Base-by-base conservation (phyloP, 768 basidiomycete genomes). In the Mycena galericulata region DNA sequence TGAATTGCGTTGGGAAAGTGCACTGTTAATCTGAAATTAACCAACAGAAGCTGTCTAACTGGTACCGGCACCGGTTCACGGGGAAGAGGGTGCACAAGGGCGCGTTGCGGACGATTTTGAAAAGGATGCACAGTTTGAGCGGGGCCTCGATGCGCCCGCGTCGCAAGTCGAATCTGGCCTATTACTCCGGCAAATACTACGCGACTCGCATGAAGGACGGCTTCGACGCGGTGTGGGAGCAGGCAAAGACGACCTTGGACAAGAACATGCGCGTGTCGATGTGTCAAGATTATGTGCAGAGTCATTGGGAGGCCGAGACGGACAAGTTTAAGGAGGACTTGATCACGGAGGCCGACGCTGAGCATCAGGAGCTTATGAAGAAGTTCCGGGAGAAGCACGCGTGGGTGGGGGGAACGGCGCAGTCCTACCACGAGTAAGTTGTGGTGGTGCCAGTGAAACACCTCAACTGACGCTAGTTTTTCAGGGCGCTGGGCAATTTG, bases 211-310 rank as follows among this genome's bases (percentile, higher is more conserved):
- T 71, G 15, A 71, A 68, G 49, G 17, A 9, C 2, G 47, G 27
- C 2, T 71, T 71, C 26, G 66, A 71, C 46, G 38, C 22, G n/a
- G 6, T 59, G 24, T 71, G 70, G 66, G 36, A 60, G 17, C 32
- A n/a, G 5, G 49, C 41, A 1, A 66, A 45, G 41, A 17, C 24
- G 30, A 36, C 41, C 2, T 2, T 71, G 22, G 22, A 27, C 2
- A 0, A 34, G 1, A 18, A 20, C 12, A 8, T 14, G 9, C 59
- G 56, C 18, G 41, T 68, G 20, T 50, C 59, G 0, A 34, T 63
- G 36, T 59, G 62, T 15, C 49, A 57, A 38, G 56, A 40, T 11
- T 53, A 59, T 22, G 62, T 68, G 45, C 38, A 24, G 22, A 27
- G 1, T 1, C 24, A 20, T 4, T 68, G 55, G 66, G 40, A 46